Percentiles rank a stretch among this genome's conserved stretches.
Conservation (phyloP, 768 basidiomycete species). For the Cystobasidium onofrii region DNA sequence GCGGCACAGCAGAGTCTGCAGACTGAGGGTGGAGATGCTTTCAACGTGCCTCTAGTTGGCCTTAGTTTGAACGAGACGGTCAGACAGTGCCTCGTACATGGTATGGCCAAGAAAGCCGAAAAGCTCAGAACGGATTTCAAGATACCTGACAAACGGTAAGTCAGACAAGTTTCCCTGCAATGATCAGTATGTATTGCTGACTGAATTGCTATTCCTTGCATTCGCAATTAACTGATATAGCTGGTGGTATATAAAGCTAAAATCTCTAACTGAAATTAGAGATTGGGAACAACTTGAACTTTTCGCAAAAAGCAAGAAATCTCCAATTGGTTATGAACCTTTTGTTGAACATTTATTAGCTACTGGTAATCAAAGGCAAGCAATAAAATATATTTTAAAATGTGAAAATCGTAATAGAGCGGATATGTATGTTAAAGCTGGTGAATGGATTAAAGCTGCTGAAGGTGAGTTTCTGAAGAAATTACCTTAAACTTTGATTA, state of each 20-base stretch:
- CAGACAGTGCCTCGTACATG: conserved; percentile 63
- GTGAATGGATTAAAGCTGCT: conserved; percentile 48
- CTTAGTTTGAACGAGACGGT: conserved; percentile 81
- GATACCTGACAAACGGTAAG: conserved; percentile 85
- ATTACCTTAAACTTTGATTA: no score
- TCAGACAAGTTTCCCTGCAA: not conserved
- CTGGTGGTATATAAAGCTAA: conserved; percentile 87
- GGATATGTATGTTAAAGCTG: conserved; percentile 80
- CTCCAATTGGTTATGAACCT: conserved; percentile 90
- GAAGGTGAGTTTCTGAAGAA: conserved; percentile 34
- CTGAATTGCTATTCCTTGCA: not conserved
- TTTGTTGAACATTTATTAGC: conserved; percentile 72
- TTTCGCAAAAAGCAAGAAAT: conserved; percentile 77
- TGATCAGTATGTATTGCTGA: not conserved
- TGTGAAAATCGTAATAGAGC: conserved; percentile 76
- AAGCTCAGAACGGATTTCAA: conserved; percentile 81
- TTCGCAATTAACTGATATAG: no score
- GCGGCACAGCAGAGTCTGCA: conserved; percentile 76
- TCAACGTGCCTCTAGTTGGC: conserved; percentile 66
- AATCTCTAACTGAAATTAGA: conserved; percentile 64
- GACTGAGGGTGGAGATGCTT: conserved; percentile 59
- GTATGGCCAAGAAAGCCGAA: conserved; percentile 78
- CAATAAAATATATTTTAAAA: conserved; percentile 63
- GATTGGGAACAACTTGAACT: conserved; percentile 80
- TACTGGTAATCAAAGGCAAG: conserved; percentile 67